These are phyloP conservation scores for Basipetospora chlamydospora DNA, from an alignment of 2,329 filamentous ascomycete species.

Conservation along the genomic window DNA sequence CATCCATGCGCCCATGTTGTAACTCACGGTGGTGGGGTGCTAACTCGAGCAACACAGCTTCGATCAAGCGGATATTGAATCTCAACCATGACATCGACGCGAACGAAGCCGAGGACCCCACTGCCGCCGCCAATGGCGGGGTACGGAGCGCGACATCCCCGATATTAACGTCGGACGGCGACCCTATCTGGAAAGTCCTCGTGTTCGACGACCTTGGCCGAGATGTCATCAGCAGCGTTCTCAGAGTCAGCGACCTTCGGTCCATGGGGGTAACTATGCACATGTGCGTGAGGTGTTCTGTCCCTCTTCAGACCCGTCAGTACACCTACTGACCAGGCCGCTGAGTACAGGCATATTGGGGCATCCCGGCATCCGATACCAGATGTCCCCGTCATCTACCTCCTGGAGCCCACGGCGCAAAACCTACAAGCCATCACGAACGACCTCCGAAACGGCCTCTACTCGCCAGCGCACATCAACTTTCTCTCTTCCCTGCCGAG, in stretches of 20 bases:
- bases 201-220: conserved; percentile 85
- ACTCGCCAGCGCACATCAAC: conserved; percentile 90
- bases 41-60: conserved; percentile 38
- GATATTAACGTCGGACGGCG: conserved; percentile 72
- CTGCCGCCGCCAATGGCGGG: conserved; percentile 41
- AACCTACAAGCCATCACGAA: conserved; percentile 74
- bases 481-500: conserved; percentile 89
- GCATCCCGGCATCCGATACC: conserved; percentile 70
- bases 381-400: conserved; percentile 89
- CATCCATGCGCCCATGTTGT: too few species aligned
- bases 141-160: conserved; percentile 53
- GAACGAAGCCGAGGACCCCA: conserved; percentile 46
- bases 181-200: conserved; percentile 94
- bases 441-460: conserved; percentile 76
- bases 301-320: neutral
- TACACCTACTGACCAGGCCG: neutral
- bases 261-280: conserved; percentile 95
- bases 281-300: conserved; percentile 41
- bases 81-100: conserved; percentile 61
- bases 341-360: conserved; percentile 26
- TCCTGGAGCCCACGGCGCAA: conserved; percentile 73
- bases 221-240: conserved; percentile 92
- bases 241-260: conserved; percentile 84
- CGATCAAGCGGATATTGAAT: conserved; percentile 91
- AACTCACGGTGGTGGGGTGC: too few species aligned